These are phyloP conservation scores for Nicotiana otophora DNA, from an alignment of 257 asterid species.

Conservation along the genomic window DNA sequence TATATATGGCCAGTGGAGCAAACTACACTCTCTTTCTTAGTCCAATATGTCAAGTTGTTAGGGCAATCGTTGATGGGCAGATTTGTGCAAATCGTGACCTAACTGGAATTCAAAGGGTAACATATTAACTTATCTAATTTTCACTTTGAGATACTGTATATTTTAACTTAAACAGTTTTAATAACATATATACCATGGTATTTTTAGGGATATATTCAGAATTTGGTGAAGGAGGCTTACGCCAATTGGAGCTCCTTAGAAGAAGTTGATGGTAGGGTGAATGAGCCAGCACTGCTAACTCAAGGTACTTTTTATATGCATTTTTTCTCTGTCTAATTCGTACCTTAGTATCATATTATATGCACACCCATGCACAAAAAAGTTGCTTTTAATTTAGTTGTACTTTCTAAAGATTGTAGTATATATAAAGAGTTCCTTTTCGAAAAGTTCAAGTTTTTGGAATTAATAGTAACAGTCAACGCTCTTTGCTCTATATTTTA, in stretches of 20 bases:
- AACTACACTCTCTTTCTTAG: slow-evolving; percentile 27
- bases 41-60: slow-evolving; percentile 50
- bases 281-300: slow-evolving; percentile 32
- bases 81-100: slow-evolving; percentile 19
- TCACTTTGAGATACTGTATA: neutral
- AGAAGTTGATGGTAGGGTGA: slow-evolving; percentile 31
- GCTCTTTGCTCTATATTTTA: neutral
- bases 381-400: neutral
- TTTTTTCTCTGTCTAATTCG: neutral
- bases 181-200: neutral
- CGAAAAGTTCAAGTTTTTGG: neutral
- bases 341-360: too few species aligned
- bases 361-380: neutral
- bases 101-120: slow-evolving; percentile 26
- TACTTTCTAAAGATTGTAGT: neutral
- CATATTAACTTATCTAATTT: neutral
- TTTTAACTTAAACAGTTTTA: neutral
- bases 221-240: slow-evolving; percentile 49
- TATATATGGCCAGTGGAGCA: slow-evolving; percentile 28
- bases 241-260: slow-evolving; percentile 47
- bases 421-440: neutral
- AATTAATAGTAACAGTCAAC: neutral
- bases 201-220: slow-evolving; percentile 30
- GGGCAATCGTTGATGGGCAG: slow-evolving; percentile 34
- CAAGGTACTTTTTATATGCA: slow-evolving; percentile 26